Conservation (phyloP, 2,329 filamentous ascomycete species). For the Paracamarosporium sp. region DNA sequence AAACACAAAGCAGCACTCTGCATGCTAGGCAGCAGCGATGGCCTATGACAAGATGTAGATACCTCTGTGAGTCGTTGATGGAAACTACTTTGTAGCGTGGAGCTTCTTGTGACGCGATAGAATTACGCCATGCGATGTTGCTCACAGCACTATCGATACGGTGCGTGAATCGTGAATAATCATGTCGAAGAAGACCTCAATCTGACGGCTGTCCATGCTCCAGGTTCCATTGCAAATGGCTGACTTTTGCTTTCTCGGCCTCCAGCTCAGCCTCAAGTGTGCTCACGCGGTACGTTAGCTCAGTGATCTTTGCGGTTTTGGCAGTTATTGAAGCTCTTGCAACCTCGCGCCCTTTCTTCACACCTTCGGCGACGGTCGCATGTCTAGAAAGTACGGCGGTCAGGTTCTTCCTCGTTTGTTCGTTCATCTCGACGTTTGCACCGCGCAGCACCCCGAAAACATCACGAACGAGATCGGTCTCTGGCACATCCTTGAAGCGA, state of each 20-base stretch:
- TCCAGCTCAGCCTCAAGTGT: slow-evolving; percentile 63
- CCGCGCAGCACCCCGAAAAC: slow-evolving; percentile 59
- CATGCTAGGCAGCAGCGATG: background rate
- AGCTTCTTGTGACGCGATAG: background rate
- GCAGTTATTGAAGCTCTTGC: slow-evolving; percentile 66
- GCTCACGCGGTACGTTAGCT: slow-evolving; percentile 71
- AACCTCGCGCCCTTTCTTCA: slow-evolving; percentile 70
- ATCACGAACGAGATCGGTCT: slow-evolving; percentile 40
- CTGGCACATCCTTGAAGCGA: slow-evolving; percentile 32
- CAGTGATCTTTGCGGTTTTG: slow-evolving; percentile 69
- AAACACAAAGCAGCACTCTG: background rate
- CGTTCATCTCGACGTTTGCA: slow-evolving; percentile 48
- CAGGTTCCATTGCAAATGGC: slow-evolving; percentile 32
- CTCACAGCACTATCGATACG: background rate
- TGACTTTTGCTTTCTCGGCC: slow-evolving; percentile 55
- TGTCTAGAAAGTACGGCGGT: slow-evolving; percentile 50
- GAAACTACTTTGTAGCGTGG: too few relatives aligned
- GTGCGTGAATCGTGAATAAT: background rate
- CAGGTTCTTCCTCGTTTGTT: slow-evolving; percentile 24
- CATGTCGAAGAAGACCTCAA: background rate
- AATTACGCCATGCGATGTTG: background rate
- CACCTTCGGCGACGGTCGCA: slow-evolving; percentile 65
- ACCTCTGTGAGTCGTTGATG: too few relatives aligned
- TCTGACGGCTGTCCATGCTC: slow-evolving; percentile 10
- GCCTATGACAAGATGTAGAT: background rate